Conservation (phyloP, 345 rosid genomes). For the Zanthoxylum bungeanum region DNA sequence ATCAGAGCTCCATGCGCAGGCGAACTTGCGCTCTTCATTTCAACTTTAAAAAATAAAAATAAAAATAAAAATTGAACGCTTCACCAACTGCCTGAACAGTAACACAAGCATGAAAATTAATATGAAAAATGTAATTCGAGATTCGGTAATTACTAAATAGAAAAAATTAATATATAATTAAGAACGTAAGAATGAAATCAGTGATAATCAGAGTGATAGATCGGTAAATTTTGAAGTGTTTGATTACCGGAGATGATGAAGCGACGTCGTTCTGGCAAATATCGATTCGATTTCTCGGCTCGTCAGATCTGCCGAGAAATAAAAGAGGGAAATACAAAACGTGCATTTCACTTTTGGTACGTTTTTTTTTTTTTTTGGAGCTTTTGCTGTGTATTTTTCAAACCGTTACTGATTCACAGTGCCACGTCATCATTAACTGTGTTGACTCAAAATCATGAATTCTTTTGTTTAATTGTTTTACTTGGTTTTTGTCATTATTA, state of each 20-base stretch:
- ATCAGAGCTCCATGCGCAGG: slow-evolving; percentile 46
- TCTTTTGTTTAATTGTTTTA: neutral
- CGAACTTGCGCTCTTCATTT: slow-evolving; percentile 45
- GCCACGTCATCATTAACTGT: neutral
- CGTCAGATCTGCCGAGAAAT: neutral
- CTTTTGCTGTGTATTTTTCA: neutral
- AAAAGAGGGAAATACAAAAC: neutral
- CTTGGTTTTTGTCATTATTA: too few species aligned
- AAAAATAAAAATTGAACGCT: slow-evolving; percentile 37
- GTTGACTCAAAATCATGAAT: neutral
- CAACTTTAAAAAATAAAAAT: slow-evolving; percentile 35
- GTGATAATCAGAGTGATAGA: neutral
- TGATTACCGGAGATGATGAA: neutral
- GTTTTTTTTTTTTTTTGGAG: neutral
- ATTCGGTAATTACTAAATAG: neutral
- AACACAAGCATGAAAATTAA: slow-evolving; percentile 15
- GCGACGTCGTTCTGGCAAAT: neutral
- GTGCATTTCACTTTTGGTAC: neutral
- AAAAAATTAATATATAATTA: neutral
- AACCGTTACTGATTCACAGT: too few species aligned
- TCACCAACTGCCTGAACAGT: slow-evolving; percentile 29
- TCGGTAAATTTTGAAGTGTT: neutral
- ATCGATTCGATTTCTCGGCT: neutral
- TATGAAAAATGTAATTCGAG: neutral
- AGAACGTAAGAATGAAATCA: neutral